Evolutionary conservation across 805 yeast species (phyloP).

Genomic region (Wickerhamiella occidentalis): DNA sequence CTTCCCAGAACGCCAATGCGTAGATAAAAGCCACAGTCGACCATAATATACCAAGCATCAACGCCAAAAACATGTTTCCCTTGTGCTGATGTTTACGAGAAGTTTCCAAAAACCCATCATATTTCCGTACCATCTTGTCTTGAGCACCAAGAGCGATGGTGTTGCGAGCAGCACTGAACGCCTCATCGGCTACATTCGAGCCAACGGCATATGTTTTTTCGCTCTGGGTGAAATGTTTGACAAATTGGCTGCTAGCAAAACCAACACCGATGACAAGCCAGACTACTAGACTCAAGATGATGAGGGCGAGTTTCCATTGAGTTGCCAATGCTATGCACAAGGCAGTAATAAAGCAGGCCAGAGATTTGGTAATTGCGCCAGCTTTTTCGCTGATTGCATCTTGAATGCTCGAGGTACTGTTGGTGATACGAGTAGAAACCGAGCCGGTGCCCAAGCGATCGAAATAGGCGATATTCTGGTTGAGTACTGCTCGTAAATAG

Average conservation of each 20-base stretch:
- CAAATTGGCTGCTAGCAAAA: constrained; percentile 24
- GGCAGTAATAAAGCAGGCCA: constrained; percentile 31
- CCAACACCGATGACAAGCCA: constrained; percentile 25
- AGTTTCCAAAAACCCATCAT: constrained; percentile 24
- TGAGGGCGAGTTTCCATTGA: constrained; percentile 29
- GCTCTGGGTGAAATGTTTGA: constrained; percentile 24
- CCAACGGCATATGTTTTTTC: constrained; percentile 26
- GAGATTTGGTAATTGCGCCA: constrained; percentile 30
- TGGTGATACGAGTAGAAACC: constrained; percentile 33
- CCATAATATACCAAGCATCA: constrained; percentile 32
- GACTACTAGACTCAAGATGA: constrained; percentile 28
- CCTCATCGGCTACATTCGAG: constrained; percentile 33
- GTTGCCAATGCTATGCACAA: constrained; percentile 28
- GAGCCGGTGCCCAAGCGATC: constrained; percentile 35
- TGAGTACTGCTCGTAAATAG: constrained; percentile 29
- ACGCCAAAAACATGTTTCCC: constrained; percentile 25
- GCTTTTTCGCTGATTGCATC: constrained; percentile 34
- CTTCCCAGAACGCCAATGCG: constrained; percentile 35
- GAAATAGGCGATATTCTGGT: constrained; percentile 34
- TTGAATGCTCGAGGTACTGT: constrained; percentile 32
- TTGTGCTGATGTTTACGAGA: constrained; percentile 22
- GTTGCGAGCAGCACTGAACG: constrained; percentile 32
- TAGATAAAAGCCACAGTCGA: constrained; percentile 29
- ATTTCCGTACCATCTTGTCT: constrained; percentile 26
- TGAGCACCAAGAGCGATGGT: constrained; percentile 35